Evolutionary conservation across 2,329 filamentous ascomycete genomes (phyloP).

Genomic region (Clonostachys chloroleuca): DNA sequence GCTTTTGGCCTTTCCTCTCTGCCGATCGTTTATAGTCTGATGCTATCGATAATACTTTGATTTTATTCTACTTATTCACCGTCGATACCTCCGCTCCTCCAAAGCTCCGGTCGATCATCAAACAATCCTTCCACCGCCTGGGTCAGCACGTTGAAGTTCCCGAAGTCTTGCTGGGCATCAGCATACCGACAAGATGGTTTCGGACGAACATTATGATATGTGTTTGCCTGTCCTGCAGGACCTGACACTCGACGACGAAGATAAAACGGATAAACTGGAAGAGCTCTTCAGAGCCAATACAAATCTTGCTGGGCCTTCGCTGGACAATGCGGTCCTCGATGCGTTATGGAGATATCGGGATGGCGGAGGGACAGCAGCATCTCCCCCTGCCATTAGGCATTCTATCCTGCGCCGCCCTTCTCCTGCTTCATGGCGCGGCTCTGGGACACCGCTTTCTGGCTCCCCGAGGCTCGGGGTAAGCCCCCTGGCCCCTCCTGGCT

Average conservation of each 20-base stretch:
- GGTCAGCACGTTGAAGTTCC: no score
- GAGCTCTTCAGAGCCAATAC: slow-evolving; percentile 79
- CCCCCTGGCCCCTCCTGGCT: slow-evolving; percentile 79
- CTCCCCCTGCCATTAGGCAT: slow-evolving; percentile 81
- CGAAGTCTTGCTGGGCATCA: background rate
- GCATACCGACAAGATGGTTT: slow-evolving; percentile 63
- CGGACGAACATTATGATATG: slow-evolving; percentile 88
- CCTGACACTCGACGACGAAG: slow-evolving; percentile 80
- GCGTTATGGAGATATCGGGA: slow-evolving; percentile 83
- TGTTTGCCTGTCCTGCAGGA: slow-evolving; percentile 87
- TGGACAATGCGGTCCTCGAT: slow-evolving; percentile 89
- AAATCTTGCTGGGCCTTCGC: slow-evolving; percentile 64
- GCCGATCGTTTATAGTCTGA: no score
- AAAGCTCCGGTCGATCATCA: no score
- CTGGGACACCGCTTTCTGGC: slow-evolving; percentile 74
- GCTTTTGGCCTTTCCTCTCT: no score
- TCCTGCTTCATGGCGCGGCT: slow-evolving; percentile 87
- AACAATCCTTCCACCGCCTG: no score
- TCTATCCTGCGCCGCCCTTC: slow-evolving; percentile 87
- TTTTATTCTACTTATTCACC: no score
- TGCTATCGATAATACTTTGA: no score
- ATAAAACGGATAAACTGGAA: slow-evolving; percentile 89
- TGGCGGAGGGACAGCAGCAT: slow-evolving; percentile 58
- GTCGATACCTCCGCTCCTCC: no score
- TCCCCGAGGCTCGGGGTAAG: slow-evolving; percentile 80